Percentiles rank a stretch among this genome's conserved stretches.
phyloP scores from a whole-genome alignment of 495 filamentous ascomycete genomes.

The Aspergillus campestris region DNA sequence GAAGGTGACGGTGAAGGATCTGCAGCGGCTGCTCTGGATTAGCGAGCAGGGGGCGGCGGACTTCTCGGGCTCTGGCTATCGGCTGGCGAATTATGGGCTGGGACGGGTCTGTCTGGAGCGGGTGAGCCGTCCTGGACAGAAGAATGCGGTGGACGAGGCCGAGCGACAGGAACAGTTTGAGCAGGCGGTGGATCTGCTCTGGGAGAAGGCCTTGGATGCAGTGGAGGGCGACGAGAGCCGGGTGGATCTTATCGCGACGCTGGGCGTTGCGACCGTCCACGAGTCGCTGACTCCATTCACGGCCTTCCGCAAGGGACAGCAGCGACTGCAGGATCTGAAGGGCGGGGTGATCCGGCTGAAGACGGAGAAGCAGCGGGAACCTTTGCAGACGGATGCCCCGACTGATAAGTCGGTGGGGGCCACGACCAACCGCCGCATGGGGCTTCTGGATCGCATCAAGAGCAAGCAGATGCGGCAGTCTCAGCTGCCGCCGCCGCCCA shows the following conservation, averaged over 20 bases:
- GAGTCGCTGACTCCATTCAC: constrained; percentile 37
- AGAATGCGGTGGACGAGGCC: constrained; percentile 20
- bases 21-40: constrained; percentile 37
- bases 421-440: constrained; percentile 28
- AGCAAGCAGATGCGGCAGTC: constrained; percentile 36
- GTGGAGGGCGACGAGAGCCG: constrained; percentile 14
- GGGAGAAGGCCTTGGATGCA: constrained; percentile 27
- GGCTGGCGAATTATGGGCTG: constrained; percentile 37
- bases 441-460: constrained; percentile 38
- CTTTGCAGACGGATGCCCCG: constrained; percentile 5
- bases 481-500: constrained; percentile 35
- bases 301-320: constrained; percentile 36
- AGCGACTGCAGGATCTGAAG: constrained; percentile 38
- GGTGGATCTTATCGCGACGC: constrained; percentile 22
- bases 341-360: constrained; percentile 35
- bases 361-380: constrained; percentile 24
- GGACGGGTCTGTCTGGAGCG: constrained; percentile 31
- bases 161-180: constrained; percentile 31
- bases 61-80: constrained; percentile 17
- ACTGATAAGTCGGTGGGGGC: constrained; percentile 18
- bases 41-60: constrained; percentile 23
- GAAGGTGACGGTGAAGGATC: constrained; percentile 35
- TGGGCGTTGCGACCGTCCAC: constrained; percentile 29
- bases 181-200: constrained; percentile 28
- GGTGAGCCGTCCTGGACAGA: background rate